These are phyloP conservation scores for Gardenia jasminoides DNA, from an alignment of 257 asterid species.

Conservation along the genomic window DNA sequence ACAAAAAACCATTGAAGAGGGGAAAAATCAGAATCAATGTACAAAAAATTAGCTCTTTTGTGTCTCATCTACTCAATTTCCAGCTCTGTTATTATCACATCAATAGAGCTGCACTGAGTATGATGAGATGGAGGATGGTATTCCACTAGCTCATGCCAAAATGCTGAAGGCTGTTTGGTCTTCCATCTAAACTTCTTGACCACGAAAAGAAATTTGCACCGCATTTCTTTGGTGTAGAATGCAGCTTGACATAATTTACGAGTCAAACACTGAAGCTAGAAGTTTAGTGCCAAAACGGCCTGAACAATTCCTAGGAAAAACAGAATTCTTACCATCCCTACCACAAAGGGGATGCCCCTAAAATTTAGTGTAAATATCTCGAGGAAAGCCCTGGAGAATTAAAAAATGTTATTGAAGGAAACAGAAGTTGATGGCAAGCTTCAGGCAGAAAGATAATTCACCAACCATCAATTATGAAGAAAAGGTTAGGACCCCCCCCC, in stretches of 20 bases:
- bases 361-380: slow-evolving; percentile 3
- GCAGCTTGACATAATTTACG: background rate
- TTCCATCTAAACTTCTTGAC: slow-evolving; percentile 1
- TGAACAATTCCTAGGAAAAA: slow-evolving; percentile 9
- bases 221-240: background rate
- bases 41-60: background rate
- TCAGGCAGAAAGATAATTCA: background rate
- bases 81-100: background rate
- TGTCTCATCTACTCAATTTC: background rate
- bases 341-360: background rate
- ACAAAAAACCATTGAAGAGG: background rate
- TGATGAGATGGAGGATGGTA: background rate
- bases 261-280: background rate
- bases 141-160: background rate
- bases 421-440: background rate
- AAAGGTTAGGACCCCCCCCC: background rate
- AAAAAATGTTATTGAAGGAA: background rate
- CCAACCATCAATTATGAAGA: background rate
- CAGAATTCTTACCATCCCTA: slow-evolving; percentile 15
- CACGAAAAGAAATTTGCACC: background rate
- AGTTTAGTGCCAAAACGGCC: slow-evolving; percentile 1
- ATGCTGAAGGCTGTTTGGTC: background rate
- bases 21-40: background rate
- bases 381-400: slow-evolving; percentile 17
- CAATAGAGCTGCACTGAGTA: background rate